Percentiles rank a stretch among this genome's conserved stretches.
Evolutionary conservation across 2,329 filamentous ascomycete species (phyloP).

Genomic region (Fusarium palustre): DNA sequence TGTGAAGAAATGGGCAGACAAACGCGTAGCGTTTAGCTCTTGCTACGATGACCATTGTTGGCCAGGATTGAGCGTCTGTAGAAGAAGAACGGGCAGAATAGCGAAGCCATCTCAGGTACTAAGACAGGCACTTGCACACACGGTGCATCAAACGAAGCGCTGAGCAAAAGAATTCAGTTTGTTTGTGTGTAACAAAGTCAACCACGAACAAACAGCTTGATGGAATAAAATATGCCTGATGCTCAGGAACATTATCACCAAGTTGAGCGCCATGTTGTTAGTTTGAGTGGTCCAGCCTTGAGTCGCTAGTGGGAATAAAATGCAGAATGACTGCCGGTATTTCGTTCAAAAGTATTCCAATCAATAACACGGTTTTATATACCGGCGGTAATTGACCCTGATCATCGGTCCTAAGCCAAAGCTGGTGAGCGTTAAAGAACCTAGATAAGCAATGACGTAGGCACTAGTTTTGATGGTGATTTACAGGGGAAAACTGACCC

Average conservation of each 20-base stretch:
- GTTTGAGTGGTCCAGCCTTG: background rate
- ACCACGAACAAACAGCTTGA: background rate
- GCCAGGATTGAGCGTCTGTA: background rate
- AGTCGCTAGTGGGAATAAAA: background rate
- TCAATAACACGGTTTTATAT: background rate
- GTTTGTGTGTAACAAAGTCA: background rate
- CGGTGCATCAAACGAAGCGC: background rate
- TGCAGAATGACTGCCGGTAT: background rate
- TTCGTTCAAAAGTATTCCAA: background rate
- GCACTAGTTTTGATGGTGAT: conserved; percentile 10
- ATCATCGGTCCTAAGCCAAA: background rate
- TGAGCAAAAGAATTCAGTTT: background rate
- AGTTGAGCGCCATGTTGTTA: conserved; percentile 4
- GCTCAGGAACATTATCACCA: conserved; percentile 37
- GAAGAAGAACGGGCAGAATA: background rate
- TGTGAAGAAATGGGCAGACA: background rate
- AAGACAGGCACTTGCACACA: background rate
- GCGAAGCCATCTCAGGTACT: background rate
- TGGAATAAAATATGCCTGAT: conserved; percentile 28
- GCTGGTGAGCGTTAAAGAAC: background rate
- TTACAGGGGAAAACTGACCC: conserved; percentile 31
- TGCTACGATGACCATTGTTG: background rate
- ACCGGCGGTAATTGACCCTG: background rate
- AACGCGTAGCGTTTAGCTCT: background rate
- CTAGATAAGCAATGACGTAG: conserved; percentile 46